Evolutionary conservation across 1,139 yeast species (phyloP), one percentile per base, ranked within the genome.

Genomic region (Suhomyces anneliseae): DNA sequence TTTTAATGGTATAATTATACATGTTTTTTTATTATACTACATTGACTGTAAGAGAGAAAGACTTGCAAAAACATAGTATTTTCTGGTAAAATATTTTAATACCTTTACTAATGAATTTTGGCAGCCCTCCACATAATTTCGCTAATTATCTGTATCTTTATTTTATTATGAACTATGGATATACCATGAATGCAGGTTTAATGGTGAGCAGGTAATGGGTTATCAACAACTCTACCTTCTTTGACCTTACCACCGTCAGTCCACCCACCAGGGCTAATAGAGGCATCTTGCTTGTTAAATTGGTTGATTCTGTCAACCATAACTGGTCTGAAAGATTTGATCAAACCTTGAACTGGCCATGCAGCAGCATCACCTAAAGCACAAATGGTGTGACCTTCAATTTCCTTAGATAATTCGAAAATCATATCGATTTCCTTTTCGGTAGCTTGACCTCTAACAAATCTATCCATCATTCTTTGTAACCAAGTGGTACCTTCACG

Each of bases 401-500:
- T 82, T 65, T 87, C 89, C 72, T 87, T 86, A 52, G 92, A 83
- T 56, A 88, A 80, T 70, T 88, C 96, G 60, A 78, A 78, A 50
- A 89, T 81, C 87, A 82, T 82, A 63, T 88, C 96, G 58, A 88
- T 88, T 69, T 88, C 96, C 54, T 82, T 80, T 60, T 79, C 83
- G 52, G 80, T 77, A 43, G 95, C 95, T 74, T 87, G 93, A 43
- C 96, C 96, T 50, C 69, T 72, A 50, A 74, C 79, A 66, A 89
- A 80, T 64, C 96, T 81, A 63, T 85, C 87, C 96, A 88, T 88
- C 80, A 87, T 84, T 69, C 82, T 85, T 52, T 79, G 76, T 56
- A 88, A 73, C 87, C 93, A 88, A 32, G 95, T 85, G 41, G 96
- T 89, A 52, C 96, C 96, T 73, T 89, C 96, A 69, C 96, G 84